Evolutionary conservation across 1,139 yeast genomes (phyloP).

Genomic region (Candida mesenterica): DNA sequence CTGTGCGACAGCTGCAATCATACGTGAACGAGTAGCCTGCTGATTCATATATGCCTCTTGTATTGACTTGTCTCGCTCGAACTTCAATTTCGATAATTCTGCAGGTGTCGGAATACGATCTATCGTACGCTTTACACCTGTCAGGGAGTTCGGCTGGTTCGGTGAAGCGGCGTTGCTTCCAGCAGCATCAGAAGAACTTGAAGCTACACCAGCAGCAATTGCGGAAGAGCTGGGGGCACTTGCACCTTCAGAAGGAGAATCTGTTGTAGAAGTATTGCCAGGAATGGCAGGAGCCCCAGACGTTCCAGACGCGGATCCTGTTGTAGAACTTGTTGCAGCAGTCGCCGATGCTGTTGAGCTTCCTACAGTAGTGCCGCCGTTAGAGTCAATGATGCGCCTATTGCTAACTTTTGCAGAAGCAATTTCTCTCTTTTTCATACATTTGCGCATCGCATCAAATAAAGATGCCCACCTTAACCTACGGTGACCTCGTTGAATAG

Average conservation of each 20-base stretch:
- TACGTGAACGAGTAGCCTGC: slow-evolving; percentile 39
- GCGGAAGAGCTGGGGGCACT: neutral
- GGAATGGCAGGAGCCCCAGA: slow-evolving; percentile 25
- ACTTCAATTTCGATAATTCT: slow-evolving; percentile 76
- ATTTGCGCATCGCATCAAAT: slow-evolving; percentile 92
- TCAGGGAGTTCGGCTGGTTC: slow-evolving; percentile 3
- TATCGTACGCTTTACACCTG: slow-evolving; percentile 21
- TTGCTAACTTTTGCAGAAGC: slow-evolving; percentile 36
- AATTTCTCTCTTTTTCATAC: slow-evolving; percentile 81
- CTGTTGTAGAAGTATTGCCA: slow-evolving; percentile 41
- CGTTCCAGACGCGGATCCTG: slow-evolving; percentile 9
- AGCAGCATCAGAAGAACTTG: neutral
- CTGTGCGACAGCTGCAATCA: slow-evolving; percentile 43
- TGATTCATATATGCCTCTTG: slow-evolving; percentile 69
- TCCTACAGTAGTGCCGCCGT: slow-evolving; percentile 9
- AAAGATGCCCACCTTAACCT: slow-evolving; percentile 92
- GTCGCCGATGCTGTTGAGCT: slow-evolving; percentile 14
- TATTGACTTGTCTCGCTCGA: slow-evolving; percentile 80
- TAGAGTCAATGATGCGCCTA: slow-evolving; percentile 21
- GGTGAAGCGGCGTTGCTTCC: slow-evolving; percentile 1
- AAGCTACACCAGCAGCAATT: neutral
- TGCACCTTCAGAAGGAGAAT: slow-evolving; percentile 7
- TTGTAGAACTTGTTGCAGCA: slow-evolving; percentile 49
- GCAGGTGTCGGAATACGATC: slow-evolving; percentile 70
- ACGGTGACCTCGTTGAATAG: slow-evolving; percentile 89